Conservation (phyloP, 2,329 filamentous ascomycete genomes). For the Xylariales sp. region DNA sequence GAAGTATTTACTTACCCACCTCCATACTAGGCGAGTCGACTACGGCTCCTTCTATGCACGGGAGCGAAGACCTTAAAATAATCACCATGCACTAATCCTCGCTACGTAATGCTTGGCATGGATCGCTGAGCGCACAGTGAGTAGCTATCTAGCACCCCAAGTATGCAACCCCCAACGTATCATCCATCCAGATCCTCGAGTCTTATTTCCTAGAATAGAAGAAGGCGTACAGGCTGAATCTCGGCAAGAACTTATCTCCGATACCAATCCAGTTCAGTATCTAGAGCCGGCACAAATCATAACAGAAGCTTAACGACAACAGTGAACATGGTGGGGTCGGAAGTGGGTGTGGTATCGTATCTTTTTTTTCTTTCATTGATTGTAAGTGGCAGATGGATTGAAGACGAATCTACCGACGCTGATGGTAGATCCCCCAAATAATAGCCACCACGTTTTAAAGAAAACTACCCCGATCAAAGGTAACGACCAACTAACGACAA, state of each 20-base stretch:
- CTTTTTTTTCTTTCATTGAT: constrained; percentile 29
- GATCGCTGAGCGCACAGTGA: too few relatives aligned
- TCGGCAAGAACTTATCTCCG: not conserved
- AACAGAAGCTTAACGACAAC: constrained; percentile 8
- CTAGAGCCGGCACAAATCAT: not conserved
- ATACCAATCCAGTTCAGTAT: too few relatives aligned
- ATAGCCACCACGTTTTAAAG: constrained; percentile 2
- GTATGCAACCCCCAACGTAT: too few relatives aligned
- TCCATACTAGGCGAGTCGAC: not conserved
- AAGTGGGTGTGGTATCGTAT: constrained; percentile 24
- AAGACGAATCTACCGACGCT: constrained; percentile 23
- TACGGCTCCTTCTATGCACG: too few relatives aligned
- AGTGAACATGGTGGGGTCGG: not conserved
- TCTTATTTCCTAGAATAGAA: too few relatives aligned
- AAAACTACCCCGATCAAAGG: constrained; percentile 27
- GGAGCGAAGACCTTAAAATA: too few relatives aligned
- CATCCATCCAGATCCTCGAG: too few relatives aligned
- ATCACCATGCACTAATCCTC: too few relatives aligned
- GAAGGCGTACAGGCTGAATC: too few relatives aligned
- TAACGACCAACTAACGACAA: constrained; percentile 26
- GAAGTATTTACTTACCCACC: not conserved
- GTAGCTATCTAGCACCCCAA: too few relatives aligned
- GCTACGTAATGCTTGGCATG: too few relatives aligned
- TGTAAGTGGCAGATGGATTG: constrained; percentile 13
- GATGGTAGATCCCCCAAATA: constrained; percentile 2